These are phyloP conservation scores for Sclerotinia minor DNA, from an alignment of 2,329 filamentous ascomycete species.

Conservation along the genomic window DNA sequence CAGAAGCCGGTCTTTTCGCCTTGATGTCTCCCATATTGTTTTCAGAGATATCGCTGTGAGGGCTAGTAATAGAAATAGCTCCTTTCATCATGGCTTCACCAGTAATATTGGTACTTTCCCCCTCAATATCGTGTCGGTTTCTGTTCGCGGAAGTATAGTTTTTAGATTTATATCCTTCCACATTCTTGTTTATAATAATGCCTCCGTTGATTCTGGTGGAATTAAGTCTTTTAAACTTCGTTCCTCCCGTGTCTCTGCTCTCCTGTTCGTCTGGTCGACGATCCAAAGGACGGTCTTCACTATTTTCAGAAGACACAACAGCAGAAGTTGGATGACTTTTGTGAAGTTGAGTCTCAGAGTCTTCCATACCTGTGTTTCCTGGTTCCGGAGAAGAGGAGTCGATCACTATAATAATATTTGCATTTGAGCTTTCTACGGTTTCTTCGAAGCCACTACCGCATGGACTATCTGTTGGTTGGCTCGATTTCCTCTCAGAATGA, in stretches of 20 bases:
- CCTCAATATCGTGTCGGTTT: too few relatives aligned
- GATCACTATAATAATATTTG: neutral
- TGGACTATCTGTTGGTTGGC: too few relatives aligned
- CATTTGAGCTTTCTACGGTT: neutral
- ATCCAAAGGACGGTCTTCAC: neutral
- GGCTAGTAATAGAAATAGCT: too few relatives aligned
- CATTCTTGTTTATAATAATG: neutral
- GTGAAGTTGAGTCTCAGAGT: too few relatives aligned
- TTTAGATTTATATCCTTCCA: too few relatives aligned
- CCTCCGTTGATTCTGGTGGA: neutral
- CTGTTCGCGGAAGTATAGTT: neutral
- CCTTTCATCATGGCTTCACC: too few relatives aligned
- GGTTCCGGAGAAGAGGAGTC: neutral
- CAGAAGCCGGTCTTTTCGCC: rapidly evolving
- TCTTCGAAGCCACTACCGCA: neutral
- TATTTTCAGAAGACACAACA: neutral
- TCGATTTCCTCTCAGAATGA: neutral
- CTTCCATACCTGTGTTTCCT: neutral
- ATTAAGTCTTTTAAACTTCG: neutral
- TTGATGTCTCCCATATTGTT: neutral
- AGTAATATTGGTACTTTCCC: too few relatives aligned
- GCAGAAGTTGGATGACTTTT: neutral
- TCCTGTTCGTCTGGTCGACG: too few relatives aligned
- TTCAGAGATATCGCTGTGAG: neutral
- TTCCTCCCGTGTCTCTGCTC: neutral